phyloP scores from a whole-genome alignment of 164 flowering plant species.

The Aristolochia californica region DNA sequence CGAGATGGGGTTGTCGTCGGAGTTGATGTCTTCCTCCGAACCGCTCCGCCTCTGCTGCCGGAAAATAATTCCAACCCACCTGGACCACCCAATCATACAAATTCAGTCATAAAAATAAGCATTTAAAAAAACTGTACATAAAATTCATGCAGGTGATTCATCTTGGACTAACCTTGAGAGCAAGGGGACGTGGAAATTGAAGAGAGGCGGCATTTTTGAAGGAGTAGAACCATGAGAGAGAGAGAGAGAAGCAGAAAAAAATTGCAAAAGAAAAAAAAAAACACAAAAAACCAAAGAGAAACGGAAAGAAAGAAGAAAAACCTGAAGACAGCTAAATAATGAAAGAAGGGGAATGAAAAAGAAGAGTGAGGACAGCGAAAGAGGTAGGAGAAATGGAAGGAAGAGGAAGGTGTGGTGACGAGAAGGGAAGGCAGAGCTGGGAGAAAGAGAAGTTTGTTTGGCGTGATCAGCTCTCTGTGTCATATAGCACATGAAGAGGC shows the following conservation, averaged over 20 bases:
- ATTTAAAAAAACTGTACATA: not conserved
- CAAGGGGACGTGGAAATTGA: constrained; percentile 7
- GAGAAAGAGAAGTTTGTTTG: not conserved
- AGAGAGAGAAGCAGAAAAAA: not conserved
- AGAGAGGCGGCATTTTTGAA: not conserved
- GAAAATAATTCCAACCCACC: constrained; percentile 2
- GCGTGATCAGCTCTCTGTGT: not conserved
- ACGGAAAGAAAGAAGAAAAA: not conserved
- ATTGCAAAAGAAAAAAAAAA: not conserved
- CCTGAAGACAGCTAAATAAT: not conserved
- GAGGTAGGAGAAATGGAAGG: not conserved
- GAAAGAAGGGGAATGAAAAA: not conserved
- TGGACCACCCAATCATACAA: not conserved
- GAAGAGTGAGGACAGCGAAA: not conserved
- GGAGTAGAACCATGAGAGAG: constrained; percentile 3
- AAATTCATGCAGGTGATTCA: not conserved
- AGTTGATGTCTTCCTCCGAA: constrained; percentile 7
- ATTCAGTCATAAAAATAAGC: not conserved
- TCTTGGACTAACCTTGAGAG: not conserved
- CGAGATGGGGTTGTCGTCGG: constrained; percentile 19
- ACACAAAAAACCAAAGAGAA: not conserved
- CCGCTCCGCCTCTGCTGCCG: constrained; percentile 1
- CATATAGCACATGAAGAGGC: not conserved
- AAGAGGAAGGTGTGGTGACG: not conserved
- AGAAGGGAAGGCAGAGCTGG: not conserved